phyloP scores from a whole-genome alignment of 257 asterid species.

The Agastache rugosa region DNA sequence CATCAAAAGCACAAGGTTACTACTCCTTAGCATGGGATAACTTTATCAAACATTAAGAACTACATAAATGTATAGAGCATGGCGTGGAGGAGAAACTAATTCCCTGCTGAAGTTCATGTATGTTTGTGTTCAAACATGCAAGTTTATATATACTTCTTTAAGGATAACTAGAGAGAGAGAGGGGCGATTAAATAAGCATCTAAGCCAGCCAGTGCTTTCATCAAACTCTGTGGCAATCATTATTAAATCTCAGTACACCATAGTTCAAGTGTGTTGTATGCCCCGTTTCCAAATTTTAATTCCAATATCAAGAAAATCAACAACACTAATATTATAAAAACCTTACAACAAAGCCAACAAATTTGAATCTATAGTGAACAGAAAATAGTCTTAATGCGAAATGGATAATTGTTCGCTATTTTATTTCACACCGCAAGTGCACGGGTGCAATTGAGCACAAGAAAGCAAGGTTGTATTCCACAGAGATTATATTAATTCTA shows the following conservation, averaged over 20 bases:
- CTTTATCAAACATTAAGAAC: conserved; percentile 2
- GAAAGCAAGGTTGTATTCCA: too few relatives aligned
- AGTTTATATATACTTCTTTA: background rate
- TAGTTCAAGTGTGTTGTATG: too few relatives aligned
- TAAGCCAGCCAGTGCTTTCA: too few relatives aligned
- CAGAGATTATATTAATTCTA: too few relatives aligned
- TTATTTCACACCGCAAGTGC: too few relatives aligned
- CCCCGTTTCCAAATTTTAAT: too few relatives aligned
- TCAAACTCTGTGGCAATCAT: too few relatives aligned
- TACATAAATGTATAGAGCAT: background rate
- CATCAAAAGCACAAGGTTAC: conserved; percentile 14
- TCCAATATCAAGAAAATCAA: background rate
- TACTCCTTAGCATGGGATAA: conserved; percentile 13
- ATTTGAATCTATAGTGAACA: conserved; percentile 48
- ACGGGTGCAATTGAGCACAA: too few relatives aligned
- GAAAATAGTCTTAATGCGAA: conserved; percentile 32
- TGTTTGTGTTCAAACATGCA: conserved; percentile 33
- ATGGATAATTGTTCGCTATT: too few relatives aligned
- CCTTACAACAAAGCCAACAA: conserved; percentile 36
- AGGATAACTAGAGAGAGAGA: too few relatives aligned
- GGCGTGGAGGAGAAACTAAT: conserved; percentile 58
- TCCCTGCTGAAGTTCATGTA: conserved; percentile 97
- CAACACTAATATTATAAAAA: conserved; percentile 9
- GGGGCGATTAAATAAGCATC: too few relatives aligned
- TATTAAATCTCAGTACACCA: too few relatives aligned